Percentiles rank a stretch among this genome's conserved stretches.
Evolutionary conservation across 2,329 filamentous ascomycete genomes (phyloP).

Genomic region (Exophiala alcalophila): DNA sequence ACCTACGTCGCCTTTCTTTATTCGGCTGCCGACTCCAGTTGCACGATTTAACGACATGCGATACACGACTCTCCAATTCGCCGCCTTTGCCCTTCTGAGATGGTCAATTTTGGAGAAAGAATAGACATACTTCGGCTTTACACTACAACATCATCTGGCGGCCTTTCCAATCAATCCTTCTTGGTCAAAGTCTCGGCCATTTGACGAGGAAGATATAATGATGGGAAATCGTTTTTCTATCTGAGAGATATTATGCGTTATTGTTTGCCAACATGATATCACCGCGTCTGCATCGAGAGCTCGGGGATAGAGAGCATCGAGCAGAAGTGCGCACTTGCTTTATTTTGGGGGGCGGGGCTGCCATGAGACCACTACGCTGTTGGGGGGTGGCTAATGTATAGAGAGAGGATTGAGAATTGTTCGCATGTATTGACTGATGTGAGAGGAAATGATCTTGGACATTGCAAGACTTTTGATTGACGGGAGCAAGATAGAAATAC

Average conservation of each 20-base stretch:
- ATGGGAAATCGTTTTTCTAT: slow-evolving; percentile 5
- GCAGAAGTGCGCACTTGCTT: slow-evolving; percentile 34
- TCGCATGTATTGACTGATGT: no score
- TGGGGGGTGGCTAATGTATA: not conserved
- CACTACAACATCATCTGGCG: slow-evolving; percentile 6
- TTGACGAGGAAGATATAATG: slow-evolving; percentile 14
- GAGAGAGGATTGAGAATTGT: no score
- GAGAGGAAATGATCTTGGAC: no score
- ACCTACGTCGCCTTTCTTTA: slow-evolving; percentile 10
- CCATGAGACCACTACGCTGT: no score
- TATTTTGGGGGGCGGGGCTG: slow-evolving; percentile 21
- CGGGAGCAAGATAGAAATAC: no score
- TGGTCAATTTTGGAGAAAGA: not conserved
- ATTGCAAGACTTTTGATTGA: no score
- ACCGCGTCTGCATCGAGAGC: slow-evolving; percentile 31
- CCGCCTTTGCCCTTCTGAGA: slow-evolving; percentile 3
- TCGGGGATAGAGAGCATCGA: slow-evolving; percentile 21
- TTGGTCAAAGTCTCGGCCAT: slow-evolving; percentile 5
- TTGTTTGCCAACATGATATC: slow-evolving; percentile 30
- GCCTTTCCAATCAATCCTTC: slow-evolving; percentile 3
- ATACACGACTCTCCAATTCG: slow-evolving; percentile 21
- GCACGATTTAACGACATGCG: slow-evolving; percentile 25
- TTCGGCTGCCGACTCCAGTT: slow-evolving; percentile 14
- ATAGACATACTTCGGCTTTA: slow-evolving; percentile 4
- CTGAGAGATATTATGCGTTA: slow-evolving; percentile 14